Evolutionary conservation across 768 basidiomycete genomes (phyloP).

Genomic region (Lactarius indigo): DNA sequence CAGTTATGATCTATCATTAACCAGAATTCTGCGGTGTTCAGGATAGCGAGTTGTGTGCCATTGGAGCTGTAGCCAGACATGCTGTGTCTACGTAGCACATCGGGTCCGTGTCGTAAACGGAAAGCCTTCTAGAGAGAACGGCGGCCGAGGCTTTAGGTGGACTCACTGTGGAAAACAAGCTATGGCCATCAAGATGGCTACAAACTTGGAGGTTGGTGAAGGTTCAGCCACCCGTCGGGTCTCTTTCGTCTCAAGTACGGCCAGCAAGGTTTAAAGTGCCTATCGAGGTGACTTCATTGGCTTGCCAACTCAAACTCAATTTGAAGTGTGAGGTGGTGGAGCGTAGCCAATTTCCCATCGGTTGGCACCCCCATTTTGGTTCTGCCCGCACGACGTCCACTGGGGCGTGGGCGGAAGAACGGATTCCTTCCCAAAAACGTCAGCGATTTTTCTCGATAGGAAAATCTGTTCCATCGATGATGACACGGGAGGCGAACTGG

Average conservation of each 20-base stretch:
- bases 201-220: neutral
- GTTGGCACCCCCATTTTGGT: constrained; percentile 1
- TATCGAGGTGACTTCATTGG: constrained; percentile 2
- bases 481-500: neutral
- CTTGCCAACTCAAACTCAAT: constrained; percentile 6
- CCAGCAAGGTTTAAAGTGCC: neutral
- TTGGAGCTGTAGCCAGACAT: neutral
- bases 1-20: too few species aligned
- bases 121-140: neutral
- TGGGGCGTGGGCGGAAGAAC: neutral
- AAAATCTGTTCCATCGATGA: neutral
- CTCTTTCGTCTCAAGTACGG: neutral
- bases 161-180: neutral
- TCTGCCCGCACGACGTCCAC: neutral
- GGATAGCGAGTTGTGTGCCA: neutral
- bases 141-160: neutral
- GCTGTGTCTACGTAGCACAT: neutral
- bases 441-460: constrained; percentile 1
- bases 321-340: neutral
- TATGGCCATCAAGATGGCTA: neutral
- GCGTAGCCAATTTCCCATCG: neutral
- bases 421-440: neutral
- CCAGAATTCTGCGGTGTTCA: neutral
- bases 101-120: neutral
- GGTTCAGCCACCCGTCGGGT: neutral